Percentiles rank a stretch among this genome's conserved stretches.
These are phyloP conservation scores for Lactifluus volemus DNA, from an alignment of 768 basidiomycete species.

Conservation along the genomic window DNA sequence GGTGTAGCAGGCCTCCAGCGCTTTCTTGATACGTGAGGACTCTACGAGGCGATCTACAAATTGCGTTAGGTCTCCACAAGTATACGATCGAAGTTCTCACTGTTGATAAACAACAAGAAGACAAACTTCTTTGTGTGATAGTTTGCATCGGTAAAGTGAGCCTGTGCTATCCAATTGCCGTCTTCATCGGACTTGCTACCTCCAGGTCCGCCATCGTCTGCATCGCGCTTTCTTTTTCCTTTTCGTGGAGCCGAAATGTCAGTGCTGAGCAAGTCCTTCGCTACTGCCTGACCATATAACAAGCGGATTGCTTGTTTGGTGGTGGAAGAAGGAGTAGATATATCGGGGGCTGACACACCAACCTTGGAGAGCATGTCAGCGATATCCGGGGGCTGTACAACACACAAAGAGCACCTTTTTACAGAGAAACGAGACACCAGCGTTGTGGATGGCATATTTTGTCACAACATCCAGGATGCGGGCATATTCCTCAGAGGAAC, in stretches of 20 bases:
- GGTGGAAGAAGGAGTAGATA: constrained; percentile 72
- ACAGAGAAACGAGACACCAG: constrained; percentile 79
- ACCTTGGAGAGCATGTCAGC: constrained; percentile 35
- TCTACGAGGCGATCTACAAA: constrained; percentile 83
- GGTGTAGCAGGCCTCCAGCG: constrained; percentile 79
- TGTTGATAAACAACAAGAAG: constrained; percentile 90
- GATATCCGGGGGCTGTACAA: not conserved
- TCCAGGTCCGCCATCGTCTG: constrained; percentile 25
- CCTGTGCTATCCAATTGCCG: constrained; percentile 57
- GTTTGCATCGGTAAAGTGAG: constrained; percentile 77
- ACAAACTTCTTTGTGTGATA: constrained; percentile 82
- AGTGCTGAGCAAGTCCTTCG: constrained; percentile 58
- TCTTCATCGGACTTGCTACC: constrained; percentile 27
- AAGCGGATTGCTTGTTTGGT: constrained; percentile 63
- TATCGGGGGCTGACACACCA: constrained; percentile 64
- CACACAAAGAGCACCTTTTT: constrained; percentile 56
- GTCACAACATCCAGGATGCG: constrained; percentile 88
- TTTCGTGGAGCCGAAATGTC: constrained; percentile 22
- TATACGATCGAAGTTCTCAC: constrained; percentile 36
- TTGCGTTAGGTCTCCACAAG: not conserved
- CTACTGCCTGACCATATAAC: constrained; percentile 73
- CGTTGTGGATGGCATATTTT: constrained; percentile 91
- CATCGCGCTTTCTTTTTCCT: constrained; percentile 20
- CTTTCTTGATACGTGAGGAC: constrained; percentile 75
- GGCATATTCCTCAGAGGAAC: constrained; percentile 83